phyloP scores from a whole-genome alignment of 331 rosid genomes.

The Quercus tomentella region DNA sequence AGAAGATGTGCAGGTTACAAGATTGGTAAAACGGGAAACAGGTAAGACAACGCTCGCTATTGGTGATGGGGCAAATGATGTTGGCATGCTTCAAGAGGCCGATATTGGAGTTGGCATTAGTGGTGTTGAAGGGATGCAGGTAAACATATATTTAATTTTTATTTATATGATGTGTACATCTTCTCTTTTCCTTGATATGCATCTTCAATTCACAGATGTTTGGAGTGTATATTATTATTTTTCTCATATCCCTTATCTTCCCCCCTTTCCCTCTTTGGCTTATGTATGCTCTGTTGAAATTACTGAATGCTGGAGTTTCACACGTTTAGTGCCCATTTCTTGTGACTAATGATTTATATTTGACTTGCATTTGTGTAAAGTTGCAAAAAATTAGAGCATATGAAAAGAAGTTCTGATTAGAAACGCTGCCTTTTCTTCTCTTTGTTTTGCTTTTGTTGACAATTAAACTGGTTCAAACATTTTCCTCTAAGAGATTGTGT shows the following conservation, averaged over 20 bases:
- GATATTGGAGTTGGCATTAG: slow-evolving; percentile 91
- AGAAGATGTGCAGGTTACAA: slow-evolving; percentile 56
- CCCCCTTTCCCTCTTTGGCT: too few species aligned
- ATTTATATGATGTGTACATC: background rate
- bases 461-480: background rate
- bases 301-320: background rate
- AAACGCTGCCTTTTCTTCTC: too few species aligned
- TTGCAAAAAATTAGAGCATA: background rate
- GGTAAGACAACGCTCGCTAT: slow-evolving; percentile 56
- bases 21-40: slow-evolving; percentile 62
- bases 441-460: too few species aligned
- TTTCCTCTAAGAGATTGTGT: background rate
- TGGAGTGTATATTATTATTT: background rate
- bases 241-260: background rate
- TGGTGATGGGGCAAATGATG: slow-evolving; percentile 89
- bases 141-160: slow-evolving; percentile 20
- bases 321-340: background rate
- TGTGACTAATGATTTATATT: background rate
- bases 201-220: background rate
- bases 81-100: slow-evolving; percentile 90
- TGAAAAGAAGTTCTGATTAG: background rate
- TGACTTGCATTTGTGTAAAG: background rate
- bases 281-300: too few species aligned
- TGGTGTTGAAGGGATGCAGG: slow-evolving; percentile 97
- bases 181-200: background rate